Evolutionary conservation across 768 basidiomycete species (phyloP).

Genomic region (Russula abietina): DNA sequence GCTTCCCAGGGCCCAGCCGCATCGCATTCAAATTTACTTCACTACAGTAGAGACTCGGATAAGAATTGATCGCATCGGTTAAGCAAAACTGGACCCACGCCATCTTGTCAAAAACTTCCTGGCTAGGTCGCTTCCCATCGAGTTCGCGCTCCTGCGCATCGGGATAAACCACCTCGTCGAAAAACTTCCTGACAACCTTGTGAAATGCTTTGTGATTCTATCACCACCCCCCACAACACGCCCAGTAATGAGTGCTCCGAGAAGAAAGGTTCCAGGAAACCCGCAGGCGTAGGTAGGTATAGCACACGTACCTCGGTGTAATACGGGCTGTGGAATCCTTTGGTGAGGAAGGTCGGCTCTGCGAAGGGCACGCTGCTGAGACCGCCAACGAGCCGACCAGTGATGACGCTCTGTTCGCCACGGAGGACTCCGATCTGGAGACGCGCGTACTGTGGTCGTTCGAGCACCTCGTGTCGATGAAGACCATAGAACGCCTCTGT

Average conservation of each 20-base stretch:
- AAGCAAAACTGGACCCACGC: conserved; percentile 40
- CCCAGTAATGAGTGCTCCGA: conserved; percentile 36
- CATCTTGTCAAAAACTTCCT: conserved; percentile 77
- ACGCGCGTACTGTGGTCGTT: conserved; percentile 62
- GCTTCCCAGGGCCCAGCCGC: conserved; percentile 91
- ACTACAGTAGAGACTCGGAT: conserved; percentile 33
- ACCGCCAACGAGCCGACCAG: conserved; percentile 45
- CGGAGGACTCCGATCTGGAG: conserved; percentile 63
- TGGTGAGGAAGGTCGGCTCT: conserved; percentile 74
- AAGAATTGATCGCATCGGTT: conserved; percentile 19
- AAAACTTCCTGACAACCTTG: conserved; percentile 52
- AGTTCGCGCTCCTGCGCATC: conserved; percentile 60
- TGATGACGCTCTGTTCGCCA: conserved; percentile 53
- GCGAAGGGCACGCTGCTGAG: conserved; percentile 75
- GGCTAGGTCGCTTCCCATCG: conserved; percentile 82
- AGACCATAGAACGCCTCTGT: conserved; percentile 84
- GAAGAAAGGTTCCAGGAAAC: background rate
- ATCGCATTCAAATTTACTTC: conserved; percentile 78
- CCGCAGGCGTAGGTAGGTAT: too few relatives aligned
- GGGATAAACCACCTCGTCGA: conserved; percentile 58
- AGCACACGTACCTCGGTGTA: conserved; percentile 53
- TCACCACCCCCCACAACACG: conserved; percentile 33
- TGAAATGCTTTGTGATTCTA: conserved; percentile 63
- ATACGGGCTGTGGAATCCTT: conserved; percentile 68
- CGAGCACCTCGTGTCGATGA: conserved; percentile 76